These are phyloP conservation scores for Piedraia hortae DNA, from an alignment of 2,329 filamentous ascomycete genomes.

Conservation along the genomic window DNA sequence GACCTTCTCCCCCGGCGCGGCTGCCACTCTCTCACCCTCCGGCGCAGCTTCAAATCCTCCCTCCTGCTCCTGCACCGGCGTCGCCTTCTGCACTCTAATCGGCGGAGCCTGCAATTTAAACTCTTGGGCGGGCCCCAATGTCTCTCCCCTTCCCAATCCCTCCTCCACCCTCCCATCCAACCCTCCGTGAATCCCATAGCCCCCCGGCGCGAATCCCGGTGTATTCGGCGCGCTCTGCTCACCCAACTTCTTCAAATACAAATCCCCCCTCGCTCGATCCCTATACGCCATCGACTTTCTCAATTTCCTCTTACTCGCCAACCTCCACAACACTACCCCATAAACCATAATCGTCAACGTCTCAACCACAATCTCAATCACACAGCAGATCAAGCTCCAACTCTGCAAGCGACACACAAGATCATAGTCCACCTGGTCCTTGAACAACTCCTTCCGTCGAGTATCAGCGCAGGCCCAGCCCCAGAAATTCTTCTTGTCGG, in stretches of 20 bases:
- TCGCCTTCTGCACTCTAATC: constrained; percentile 46
- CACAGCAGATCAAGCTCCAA: constrained; percentile 85
- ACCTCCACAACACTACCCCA: constrained; percentile 84
- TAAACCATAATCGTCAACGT: constrained; percentile 79
- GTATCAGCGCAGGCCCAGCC: constrained; percentile 94
- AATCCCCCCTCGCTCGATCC: constrained; percentile 76
- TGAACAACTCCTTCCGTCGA: constrained; percentile 42
- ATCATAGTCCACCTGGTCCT: constrained; percentile 59
- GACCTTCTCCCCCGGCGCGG: constrained; percentile 52
- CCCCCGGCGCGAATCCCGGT: constrained; percentile 33
- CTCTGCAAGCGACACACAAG: constrained; percentile 84
- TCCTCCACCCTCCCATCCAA: constrained; percentile 20
- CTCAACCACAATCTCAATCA: constrained; percentile 89
- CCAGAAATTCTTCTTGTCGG: constrained; percentile 73
- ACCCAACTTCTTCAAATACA: constrained; percentile 47
- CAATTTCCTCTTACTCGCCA: constrained; percentile 86
- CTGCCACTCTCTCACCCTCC: too few relatives aligned
- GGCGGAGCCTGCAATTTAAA: constrained; percentile 79
- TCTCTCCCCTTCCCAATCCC: too few relatives aligned
- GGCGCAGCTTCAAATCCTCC: constrained; percentile 51
- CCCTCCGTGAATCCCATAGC: constrained; percentile 36
- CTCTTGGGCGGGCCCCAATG: too few relatives aligned
- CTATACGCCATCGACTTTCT: constrained; percentile 91
- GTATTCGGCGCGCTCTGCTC: constrained; percentile 83
- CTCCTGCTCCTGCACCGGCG: constrained; percentile 45